Evolutionary conservation across 768 basidiomycete genomes (phyloP).

Genomic region (Boletus reticuloceps): DNA sequence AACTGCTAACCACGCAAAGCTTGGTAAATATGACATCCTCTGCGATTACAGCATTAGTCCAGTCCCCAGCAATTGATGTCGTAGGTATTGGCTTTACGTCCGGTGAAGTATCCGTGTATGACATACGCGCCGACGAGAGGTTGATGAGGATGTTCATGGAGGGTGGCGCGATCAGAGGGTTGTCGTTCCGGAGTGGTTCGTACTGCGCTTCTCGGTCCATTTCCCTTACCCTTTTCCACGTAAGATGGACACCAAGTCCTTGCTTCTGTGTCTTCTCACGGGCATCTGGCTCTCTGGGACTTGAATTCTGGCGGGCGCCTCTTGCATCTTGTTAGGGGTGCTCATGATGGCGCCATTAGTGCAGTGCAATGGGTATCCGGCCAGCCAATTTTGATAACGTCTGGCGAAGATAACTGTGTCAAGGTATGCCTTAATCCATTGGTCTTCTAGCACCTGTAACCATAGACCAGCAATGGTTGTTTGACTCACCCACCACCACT

Average conservation of each 20-base stretch:
- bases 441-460: slow-evolving; percentile 3
- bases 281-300: slow-evolving; percentile 94
- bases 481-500: slow-evolving; percentile 84
- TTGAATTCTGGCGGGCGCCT: slow-evolving; percentile 78
- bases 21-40: slow-evolving; percentile 27
- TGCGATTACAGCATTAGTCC: slow-evolving; percentile 76
- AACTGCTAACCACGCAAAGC: slow-evolving; percentile 44
- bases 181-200: slow-evolving; percentile 86
- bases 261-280: slow-evolving; percentile 81
- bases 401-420: slow-evolving; percentile 92
- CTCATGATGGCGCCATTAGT: slow-evolving; percentile 84
- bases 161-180: slow-evolving; percentile 68
- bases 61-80: slow-evolving; percentile 95
- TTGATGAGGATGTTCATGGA: slow-evolving; percentile 91
- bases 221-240: slow-evolving; percentile 1
- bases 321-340: slow-evolving; percentile 81
- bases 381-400: slow-evolving; percentile 86
- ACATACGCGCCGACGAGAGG: slow-evolving; percentile 86
- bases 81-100: slow-evolving; percentile 89
- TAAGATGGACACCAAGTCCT: slow-evolving; percentile 86
- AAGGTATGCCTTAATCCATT: slow-evolving; percentile 54
- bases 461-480: slow-evolving; percentile 86
- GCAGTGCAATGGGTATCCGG: slow-evolving; percentile 90
- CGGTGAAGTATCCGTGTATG: slow-evolving; percentile 86
- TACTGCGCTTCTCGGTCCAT: slow-evolving; percentile 10